phyloP scores from a whole-genome alignment of 2,329 filamentous ascomycete species.

The Pseudogymnoascus sp. region DNA sequence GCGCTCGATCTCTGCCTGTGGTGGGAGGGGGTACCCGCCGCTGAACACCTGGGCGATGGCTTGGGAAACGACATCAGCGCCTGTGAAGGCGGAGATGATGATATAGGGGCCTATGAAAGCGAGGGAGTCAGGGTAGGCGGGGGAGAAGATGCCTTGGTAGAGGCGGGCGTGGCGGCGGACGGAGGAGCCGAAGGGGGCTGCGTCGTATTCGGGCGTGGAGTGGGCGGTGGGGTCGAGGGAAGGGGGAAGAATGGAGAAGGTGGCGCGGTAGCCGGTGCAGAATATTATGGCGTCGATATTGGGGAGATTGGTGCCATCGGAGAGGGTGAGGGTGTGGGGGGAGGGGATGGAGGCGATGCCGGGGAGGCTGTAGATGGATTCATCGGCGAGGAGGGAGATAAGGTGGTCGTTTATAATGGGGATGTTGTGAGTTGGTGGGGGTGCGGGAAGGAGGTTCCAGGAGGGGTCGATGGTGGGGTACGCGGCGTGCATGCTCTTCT shows the following conservation, averaged over 20 bases:
- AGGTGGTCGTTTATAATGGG: conserved; percentile 25
- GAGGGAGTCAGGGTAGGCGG: conserved; percentile 36
- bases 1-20: conserved; percentile 31
- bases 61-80: conserved; percentile 39
- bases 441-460: conserved; percentile 28
- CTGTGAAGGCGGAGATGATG: conserved; percentile 24
- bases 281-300: conserved; percentile 31
- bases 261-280: conserved; percentile 30
- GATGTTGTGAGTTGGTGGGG: conserved; percentile 21
- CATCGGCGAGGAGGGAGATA: conserved; percentile 23
- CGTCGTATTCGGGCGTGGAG: conserved; percentile 18
- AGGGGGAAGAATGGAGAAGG: conserved; percentile 21
- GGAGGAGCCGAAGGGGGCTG: conserved; percentile 20
- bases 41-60: conserved; percentile 39
- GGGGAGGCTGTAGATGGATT: conserved; percentile 24
- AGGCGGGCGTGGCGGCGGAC: conserved; percentile 31
- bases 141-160: conserved; percentile 40
- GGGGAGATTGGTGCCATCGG: conserved; percentile 23
- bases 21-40: conserved; percentile 33
- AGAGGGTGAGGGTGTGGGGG: conserved; percentile 23
- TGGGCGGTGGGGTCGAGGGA: conserved; percentile 16
- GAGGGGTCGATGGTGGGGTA: conserved; percentile 26
- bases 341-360: conserved; percentile 23
- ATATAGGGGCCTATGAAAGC: conserved; percentile 36
- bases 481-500: conserved; percentile 27